Base-by-base conservation (phyloP, 352 stramenopile species). In the Pythium folliculosum region DNA sequence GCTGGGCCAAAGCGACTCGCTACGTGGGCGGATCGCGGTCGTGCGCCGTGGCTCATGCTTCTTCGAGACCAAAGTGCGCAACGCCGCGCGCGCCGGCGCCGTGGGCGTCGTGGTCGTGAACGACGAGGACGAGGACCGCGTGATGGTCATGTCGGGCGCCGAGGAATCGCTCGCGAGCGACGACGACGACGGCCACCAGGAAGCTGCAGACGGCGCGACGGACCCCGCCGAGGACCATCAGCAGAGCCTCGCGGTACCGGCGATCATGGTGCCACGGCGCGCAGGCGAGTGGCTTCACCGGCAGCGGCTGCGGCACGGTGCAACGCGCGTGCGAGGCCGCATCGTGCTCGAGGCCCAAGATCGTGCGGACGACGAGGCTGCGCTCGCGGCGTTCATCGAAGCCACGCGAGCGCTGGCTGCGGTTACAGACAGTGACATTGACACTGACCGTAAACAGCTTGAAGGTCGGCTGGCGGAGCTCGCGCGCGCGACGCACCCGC, bases 91-190 rank as follows among this genome's bases (percentile, higher is more conserved):
- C 7, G 77, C 70, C 14, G 84, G 82, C 0, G 84, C 84, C 6
- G 65, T 71, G 0, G 86, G 77, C 47, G 70, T 91, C 16, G 78
- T 94, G 44, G 69, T 94, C 27, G 68, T 86, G 21, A 94, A 92
- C 64, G 81, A 80, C 23, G 81, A 89, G 23, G 73, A 88, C 21
- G 73, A 81, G 1, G 73, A 91, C 50, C 70, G 71, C 14, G 76
- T 95, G 38, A 92, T 94, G 74, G 80, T 94, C 61, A 95, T 95
- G 87, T 86, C 80, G 35, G 76, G 81, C 19, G 74, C 77, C 5
- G 70, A 63, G 7, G 68, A 60, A 35, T 12, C 59, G 14, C 14
- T 40, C 25, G 58, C 60, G 21, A 8, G 13, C 27, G 55, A 64
- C 6, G 48, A 63, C 27, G 25, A 57, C 43, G 49, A 63, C 1